These are phyloP conservation scores for Cladosporium colombiae DNA, from an alignment of 2,329 filamentous ascomycete genomes.

Conservation along the genomic window DNA sequence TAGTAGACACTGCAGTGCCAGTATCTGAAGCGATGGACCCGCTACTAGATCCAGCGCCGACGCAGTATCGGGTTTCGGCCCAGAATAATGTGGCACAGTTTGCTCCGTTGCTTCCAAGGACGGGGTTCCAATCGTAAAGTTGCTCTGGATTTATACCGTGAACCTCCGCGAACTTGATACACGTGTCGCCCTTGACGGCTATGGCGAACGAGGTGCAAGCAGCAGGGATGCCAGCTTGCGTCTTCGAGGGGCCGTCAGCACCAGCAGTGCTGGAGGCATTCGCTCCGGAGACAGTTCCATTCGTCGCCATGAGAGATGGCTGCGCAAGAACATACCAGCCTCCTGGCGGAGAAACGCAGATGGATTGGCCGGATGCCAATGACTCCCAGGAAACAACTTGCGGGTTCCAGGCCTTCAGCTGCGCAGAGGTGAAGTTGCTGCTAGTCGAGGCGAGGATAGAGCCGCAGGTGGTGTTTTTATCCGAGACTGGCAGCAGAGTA, in stretches of 20 bases:
- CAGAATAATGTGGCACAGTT: conserved; percentile 21
- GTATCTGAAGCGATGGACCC: not conserved
- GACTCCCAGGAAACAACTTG: conserved; percentile 18
- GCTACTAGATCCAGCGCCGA: not conserved
- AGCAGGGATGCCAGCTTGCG: conserved; percentile 29
- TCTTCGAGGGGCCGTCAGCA: conserved; percentile 13
- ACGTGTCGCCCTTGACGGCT: not conserved
- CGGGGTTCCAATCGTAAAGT: conserved; percentile 22
- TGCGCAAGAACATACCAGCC: conserved; percentile 12
- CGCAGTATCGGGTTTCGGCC: conserved; percentile 21
- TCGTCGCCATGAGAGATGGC: not conserved
- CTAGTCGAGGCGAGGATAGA: not conserved
- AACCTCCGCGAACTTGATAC: not conserved
- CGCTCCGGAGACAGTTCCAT: not conserved
- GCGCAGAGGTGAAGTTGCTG: conserved; percentile 12
- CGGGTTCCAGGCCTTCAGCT: conserved; percentile 22
- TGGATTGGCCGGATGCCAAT: conserved; percentile 9
- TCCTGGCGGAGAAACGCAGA: conserved; percentile 20
- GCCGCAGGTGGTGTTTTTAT: not conserved
- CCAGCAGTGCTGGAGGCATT: conserved; percentile 9
- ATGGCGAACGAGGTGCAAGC: conserved; percentile 28
- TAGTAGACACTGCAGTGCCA: not conserved
- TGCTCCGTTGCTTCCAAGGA: conserved; percentile 18
- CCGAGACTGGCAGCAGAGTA: not conserved
- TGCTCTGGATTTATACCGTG: conserved; percentile 4